A percentile compares a stretch with the other conserved stretches of the same genome.
Conservation (phyloP, 345 rosid genomes). For the Capsella bursapastoris region DNA sequence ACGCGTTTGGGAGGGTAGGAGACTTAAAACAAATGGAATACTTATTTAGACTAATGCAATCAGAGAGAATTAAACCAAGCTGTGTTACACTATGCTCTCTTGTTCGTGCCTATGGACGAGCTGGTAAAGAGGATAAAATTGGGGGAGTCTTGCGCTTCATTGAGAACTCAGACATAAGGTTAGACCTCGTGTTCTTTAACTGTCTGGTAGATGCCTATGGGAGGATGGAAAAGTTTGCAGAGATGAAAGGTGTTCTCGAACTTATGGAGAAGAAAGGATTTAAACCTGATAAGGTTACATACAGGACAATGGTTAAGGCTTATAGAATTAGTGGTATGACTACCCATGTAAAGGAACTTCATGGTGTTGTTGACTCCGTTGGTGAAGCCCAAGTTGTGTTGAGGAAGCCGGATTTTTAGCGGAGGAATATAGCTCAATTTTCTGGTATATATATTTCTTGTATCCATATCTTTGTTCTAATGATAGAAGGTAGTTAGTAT, state of each 20-base stretch:
- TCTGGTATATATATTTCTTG: constrained; percentile 18
- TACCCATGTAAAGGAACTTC: constrained; percentile 67
- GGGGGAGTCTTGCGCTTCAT: constrained; percentile 71
- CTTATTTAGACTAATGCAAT: constrained; percentile 77
- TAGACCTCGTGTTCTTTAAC: constrained; percentile 83
- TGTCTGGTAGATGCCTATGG: constrained; percentile 93
- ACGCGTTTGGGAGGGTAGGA: constrained; percentile 88
- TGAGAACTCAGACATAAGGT: constrained; percentile 73
- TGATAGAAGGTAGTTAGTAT: constrained; percentile 13
- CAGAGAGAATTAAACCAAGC: constrained; percentile 83
- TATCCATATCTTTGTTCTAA: constrained; percentile 13
- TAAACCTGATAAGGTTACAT: constrained; percentile 78
- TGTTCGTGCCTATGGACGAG: constrained; percentile 83
- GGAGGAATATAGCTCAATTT: constrained; percentile 17
- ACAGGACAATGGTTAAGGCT: constrained; percentile 85
- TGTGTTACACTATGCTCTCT: constrained; percentile 87
- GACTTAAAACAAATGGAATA: constrained; percentile 91
- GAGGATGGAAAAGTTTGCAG: constrained; percentile 77
- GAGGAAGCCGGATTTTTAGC: constrained; percentile 62
- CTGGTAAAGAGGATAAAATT: constrained; percentile 70
- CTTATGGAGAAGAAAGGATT: constrained; percentile 72
- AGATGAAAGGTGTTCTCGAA: constrained; percentile 85
- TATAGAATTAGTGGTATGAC: constrained; percentile 70
- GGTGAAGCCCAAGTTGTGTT: constrained; percentile 42
- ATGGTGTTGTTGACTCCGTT: constrained; percentile 46